Evolutionary conservation across 306 rosid species (phyloP).

Genomic region (Rosa persica): DNA sequence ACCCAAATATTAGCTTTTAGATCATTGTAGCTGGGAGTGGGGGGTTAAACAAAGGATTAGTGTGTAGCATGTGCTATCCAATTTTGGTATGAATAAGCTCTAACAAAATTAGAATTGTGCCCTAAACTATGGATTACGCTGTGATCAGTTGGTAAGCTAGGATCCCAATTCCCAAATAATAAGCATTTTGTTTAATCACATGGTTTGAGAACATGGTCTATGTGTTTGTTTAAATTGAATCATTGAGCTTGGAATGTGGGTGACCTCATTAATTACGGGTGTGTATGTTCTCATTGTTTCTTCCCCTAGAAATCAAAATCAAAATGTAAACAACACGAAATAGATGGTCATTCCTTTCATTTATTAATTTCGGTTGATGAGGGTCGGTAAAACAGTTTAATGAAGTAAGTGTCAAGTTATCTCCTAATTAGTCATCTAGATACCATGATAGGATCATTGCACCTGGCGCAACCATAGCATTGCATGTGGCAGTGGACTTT

Average conservation of each 20-base stretch:
- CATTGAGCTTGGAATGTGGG: conserved; percentile 16
- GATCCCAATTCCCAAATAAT: conserved; percentile 10
- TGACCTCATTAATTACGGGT: conserved; percentile 4
- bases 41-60: not conserved
- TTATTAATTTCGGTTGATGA: conserved; percentile 31
- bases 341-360: not conserved
- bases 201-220: conserved; percentile 15
- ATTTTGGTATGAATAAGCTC: not conserved
- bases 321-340: not conserved
- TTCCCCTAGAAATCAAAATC: not conserved
- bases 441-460: conserved; percentile 47
- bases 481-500: conserved; percentile 50
- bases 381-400: conserved; percentile 35
- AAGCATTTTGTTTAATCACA: conserved; percentile 19
- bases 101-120: not conserved
- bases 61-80: conserved; percentile 13
- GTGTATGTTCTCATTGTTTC: not conserved
- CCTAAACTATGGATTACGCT: conserved; percentile 19
- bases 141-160: not conserved
- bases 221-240: not conserved
- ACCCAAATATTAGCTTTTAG: conserved; percentile 6
- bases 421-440: conserved; percentile 25
- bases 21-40: not conserved
- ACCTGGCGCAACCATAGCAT: conserved; percentile 50
- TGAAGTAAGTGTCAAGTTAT: conserved; percentile 25